These are phyloP conservation scores for Porodaedalea pini DNA, from an alignment of 1,284 basidiomycete genomes.

Conservation along the genomic window DNA sequence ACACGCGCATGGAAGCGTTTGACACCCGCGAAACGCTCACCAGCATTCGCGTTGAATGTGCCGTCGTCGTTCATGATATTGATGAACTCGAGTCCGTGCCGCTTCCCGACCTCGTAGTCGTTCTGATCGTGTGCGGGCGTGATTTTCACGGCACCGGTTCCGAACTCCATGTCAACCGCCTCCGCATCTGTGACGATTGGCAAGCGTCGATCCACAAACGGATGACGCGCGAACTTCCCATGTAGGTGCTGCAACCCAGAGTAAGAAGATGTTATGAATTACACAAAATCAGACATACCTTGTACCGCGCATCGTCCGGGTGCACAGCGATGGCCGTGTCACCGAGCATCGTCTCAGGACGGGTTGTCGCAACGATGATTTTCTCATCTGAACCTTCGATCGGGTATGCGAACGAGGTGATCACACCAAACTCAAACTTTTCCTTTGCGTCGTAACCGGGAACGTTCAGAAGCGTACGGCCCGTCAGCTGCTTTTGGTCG, in stretches of 20 bases:
- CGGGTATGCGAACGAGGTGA: conserved; percentile 93
- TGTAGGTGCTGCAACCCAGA: conserved; percentile 68
- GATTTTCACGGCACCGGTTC: conserved; percentile 99
- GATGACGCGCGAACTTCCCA: conserved; percentile 90
- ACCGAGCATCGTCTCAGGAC: conserved; percentile 98
- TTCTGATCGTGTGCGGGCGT: conserved; percentile 99
- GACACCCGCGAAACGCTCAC: conserved; percentile 85
- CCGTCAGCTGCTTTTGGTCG: conserved; percentile 90
- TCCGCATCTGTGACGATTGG: conserved; percentile 88
- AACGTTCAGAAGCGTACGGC: conserved; percentile 84
- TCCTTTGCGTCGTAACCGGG: conserved; percentile 95
- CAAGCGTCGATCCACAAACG: conserved; percentile 84
- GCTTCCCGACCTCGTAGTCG: conserved; percentile 92
- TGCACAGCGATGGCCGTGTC: conserved; percentile 98
- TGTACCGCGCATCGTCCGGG: conserved; percentile 92
- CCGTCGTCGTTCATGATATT: conserved; percentile 98
- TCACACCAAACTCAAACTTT: conserved; percentile 95
- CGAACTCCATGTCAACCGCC: conserved; percentile 92
- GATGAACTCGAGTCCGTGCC: conserved; percentile 92
- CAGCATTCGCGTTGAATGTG: conserved; percentile 91
- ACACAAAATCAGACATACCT: conserved; percentile 28
- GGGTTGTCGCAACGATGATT: conserved; percentile 94
- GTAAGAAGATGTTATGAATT: neutral
- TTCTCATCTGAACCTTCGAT: conserved; percentile 91
- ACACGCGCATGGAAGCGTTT: conserved; percentile 94